Evolutionary conservation across 306 rosid genomes (phyloP).

Genomic region (Trifolium pratense): DNA sequence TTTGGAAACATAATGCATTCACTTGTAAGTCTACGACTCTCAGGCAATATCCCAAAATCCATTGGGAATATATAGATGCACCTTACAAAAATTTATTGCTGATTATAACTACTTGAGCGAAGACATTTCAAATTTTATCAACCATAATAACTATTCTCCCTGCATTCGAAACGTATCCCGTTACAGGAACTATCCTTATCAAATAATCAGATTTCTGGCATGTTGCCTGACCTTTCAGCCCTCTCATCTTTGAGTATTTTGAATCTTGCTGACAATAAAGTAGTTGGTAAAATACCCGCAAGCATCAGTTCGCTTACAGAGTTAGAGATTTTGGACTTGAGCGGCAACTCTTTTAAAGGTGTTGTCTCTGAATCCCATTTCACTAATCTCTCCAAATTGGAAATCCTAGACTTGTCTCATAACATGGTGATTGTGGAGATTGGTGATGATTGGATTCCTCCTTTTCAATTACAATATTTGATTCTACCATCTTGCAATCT

Average conservation of each 20-base stretch:
- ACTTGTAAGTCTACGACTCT: background rate
- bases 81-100: background rate
- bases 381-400: slow-evolving; percentile 14
- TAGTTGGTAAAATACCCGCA: background rate
- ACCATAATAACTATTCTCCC: background rate
- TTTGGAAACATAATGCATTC: slow-evolving; percentile 28
- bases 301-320: background rate
- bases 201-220: background rate
- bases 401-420: rapidly evolving
- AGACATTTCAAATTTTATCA: background rate
- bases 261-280: background rate
- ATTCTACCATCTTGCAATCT: background rate
- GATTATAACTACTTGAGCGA: background rate
- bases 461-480: background rate
- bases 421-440: background rate
- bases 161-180: slow-evolving; percentile 8
- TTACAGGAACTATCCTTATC: background rate
- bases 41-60: slow-evolving; percentile 22
- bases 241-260: background rate
- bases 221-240: background rate
- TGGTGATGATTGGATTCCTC: slow-evolving; percentile 28
- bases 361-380: slow-evolving; percentile 6
- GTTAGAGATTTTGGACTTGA: rapidly evolving
- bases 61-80: slow-evolving; percentile 31
- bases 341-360: background rate